These are phyloP conservation scores for Penicilliopsis zonata DNA, from an alignment of 495 filamentous ascomycete genomes.

Conservation along the genomic window DNA sequence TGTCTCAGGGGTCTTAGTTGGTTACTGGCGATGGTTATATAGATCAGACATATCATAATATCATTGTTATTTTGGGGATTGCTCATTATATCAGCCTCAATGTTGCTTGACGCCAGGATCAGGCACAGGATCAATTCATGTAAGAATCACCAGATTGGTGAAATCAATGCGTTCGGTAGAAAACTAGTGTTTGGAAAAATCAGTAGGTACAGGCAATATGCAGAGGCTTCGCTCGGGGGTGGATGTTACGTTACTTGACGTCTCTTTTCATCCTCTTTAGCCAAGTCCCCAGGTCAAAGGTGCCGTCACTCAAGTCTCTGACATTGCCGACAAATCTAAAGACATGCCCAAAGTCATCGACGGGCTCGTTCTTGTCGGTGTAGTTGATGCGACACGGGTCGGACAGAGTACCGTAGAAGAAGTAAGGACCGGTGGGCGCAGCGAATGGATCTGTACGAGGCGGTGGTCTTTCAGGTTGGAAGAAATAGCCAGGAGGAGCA, in stretches of 20 bases:
- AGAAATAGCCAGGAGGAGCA: conserved; percentile 1
- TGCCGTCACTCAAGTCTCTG: conserved; percentile 12
- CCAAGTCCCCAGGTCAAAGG: conserved; percentile 16
- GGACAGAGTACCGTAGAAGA: conserved; percentile 22
- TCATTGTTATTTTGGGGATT: too few relatives aligned
- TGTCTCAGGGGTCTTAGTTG: background rate
- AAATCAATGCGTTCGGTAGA: too few relatives aligned
- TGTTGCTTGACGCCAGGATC: too few relatives aligned
- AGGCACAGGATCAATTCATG: too few relatives aligned
- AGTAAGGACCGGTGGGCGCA: conserved; percentile 14
- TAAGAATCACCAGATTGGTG: too few relatives aligned
- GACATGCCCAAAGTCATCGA: conserved; percentile 7
- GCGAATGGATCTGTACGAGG: conserved; percentile 2
- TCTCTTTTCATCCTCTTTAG: conserved; percentile 8
- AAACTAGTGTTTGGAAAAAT: too few relatives aligned
- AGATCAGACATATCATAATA: too few relatives aligned
- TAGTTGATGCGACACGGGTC: conserved; percentile 13
- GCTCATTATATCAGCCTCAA: too few relatives aligned
- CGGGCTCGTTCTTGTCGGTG: conserved; percentile 8
- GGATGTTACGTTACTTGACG: too few relatives aligned
- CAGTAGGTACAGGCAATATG: too few relatives aligned
- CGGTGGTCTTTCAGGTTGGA: conserved; percentile 1
- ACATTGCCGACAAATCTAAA: conserved; percentile 19
- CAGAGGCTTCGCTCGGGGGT: too few relatives aligned
- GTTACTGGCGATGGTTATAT: too few relatives aligned